Conservation (phyloP, 768 basidiomycete species). For the Pleurotus ostreatus region DNA sequence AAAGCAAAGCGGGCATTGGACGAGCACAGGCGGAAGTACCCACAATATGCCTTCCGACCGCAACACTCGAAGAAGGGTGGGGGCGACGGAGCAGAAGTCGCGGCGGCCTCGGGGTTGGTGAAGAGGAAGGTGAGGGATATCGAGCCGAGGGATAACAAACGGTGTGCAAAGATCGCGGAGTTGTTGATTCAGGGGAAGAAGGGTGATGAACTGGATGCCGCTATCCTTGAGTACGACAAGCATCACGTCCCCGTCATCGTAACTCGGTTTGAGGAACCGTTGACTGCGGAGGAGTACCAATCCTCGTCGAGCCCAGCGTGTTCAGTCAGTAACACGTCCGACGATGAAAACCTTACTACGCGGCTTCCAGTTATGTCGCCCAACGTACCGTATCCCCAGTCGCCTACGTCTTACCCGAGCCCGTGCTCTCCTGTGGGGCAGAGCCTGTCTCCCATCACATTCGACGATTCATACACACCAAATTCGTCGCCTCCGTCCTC, state of each 20-base stretch:
- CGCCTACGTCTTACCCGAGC: not conserved
- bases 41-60: slow-evolving; percentile 71
- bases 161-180: slow-evolving; percentile 67
- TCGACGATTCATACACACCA: not conserved
- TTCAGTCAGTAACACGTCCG: slow-evolving; percentile 28
- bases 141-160: slow-evolving; percentile 54
- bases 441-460: not conserved
- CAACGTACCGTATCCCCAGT: not conserved
- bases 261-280: slow-evolving; percentile 70
- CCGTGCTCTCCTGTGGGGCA: not conserved
- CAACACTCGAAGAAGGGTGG: slow-evolving; percentile 40
- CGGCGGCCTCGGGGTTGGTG: slow-evolving; percentile 25
- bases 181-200: slow-evolving; percentile 63
- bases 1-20: slow-evolving; percentile 72
- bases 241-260: slow-evolving; percentile 53
- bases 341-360: slow-evolving; percentile 28
- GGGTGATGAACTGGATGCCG: slow-evolving; percentile 49
- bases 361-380: not conserved
- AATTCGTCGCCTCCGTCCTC: not conserved
- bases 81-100: not conserved
- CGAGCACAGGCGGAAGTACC: slow-evolving; percentile 71
- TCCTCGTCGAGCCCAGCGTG: slow-evolving; percentile 59
- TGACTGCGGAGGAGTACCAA: slow-evolving; percentile 63
- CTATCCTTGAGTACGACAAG: slow-evolving; percentile 55
- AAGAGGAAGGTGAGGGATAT: slow-evolving; percentile 60